Percentiles rank a stretch among this genome's conserved stretches.
Conservation (phyloP, 331 rosid species). For the Pyrus hybrid region DNA sequence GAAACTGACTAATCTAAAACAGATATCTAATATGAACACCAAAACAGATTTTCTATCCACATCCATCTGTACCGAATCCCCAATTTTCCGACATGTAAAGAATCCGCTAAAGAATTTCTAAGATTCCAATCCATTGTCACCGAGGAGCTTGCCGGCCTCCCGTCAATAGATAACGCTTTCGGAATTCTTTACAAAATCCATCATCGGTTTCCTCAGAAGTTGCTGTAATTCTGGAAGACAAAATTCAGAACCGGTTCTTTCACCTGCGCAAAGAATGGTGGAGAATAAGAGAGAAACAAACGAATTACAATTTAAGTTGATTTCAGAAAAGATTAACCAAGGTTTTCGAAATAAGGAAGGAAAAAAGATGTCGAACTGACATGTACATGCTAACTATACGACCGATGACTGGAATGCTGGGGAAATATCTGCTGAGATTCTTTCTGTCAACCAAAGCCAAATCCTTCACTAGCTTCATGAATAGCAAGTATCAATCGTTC, state of each 20-base stretch:
- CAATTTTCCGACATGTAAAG: conserved; percentile 6
- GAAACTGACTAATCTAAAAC: background rate
- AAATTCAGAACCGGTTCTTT: background rate
- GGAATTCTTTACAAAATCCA: background rate
- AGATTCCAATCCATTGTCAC: conserved; percentile 19
- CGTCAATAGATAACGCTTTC: background rate
- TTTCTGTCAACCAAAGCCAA: conserved; percentile 71
- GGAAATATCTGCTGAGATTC: conserved; percentile 5
- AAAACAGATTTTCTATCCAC: background rate
- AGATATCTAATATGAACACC: background rate
- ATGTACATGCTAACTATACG: conserved; percentile 42
- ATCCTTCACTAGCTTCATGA: conserved; percentile 98
- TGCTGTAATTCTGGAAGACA: background rate
- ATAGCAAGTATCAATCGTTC: conserved; percentile 95
- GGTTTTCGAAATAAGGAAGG: background rate
- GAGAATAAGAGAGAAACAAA: background rate
- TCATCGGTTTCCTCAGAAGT: background rate
- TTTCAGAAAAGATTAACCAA: background rate
- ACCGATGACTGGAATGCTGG: conserved; percentile 30
- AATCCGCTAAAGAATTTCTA: background rate
- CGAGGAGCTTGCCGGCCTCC: conserved; percentile 13
- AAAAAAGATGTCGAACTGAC: conserved; percentile 23
- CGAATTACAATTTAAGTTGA: no score
- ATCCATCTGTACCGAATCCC: conserved; percentile 13
- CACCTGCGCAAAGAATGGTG: background rate